A percentile compares a stretch with the other conserved stretches of the same genome.
phyloP scores from a whole-genome alignment of 495 filamentous ascomycete genomes.

The Lasiosphaeria miniovina region DNA sequence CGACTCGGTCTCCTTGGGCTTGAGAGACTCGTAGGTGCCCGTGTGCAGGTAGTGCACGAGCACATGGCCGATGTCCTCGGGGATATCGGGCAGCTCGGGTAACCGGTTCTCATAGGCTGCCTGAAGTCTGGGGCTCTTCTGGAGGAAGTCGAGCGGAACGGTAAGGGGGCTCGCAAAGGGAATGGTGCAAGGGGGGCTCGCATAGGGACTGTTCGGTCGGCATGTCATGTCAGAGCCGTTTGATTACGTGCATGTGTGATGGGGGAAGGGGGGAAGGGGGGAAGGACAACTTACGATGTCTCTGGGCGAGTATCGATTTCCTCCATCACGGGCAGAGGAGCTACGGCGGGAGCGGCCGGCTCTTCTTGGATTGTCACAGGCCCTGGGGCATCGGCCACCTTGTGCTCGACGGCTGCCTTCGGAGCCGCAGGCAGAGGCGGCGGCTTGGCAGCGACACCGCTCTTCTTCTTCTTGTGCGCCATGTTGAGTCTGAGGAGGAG shows the following conservation, averaged over 20 bases:
- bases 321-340: slow-evolving; percentile 9
- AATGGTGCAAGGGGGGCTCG: slow-evolving; percentile 28
- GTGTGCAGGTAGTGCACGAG: slow-evolving; percentile 37
- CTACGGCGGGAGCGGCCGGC: not conserved
- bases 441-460: slow-evolving; percentile 18
- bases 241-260: not conserved
- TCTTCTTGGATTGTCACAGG: slow-evolving; percentile 3
- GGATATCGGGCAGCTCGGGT: slow-evolving; percentile 26
- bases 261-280: not conserved
- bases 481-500: slow-evolving; percentile 22
- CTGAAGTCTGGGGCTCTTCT: slow-evolving; percentile 32
- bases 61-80: slow-evolving; percentile 34
- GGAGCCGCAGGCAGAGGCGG: slow-evolving; percentile 2
- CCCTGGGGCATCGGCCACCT: slow-evolving; percentile 13
- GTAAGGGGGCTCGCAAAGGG: slow-evolving; percentile 33
- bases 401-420: slow-evolving; percentile 9
- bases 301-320: slow-evolving; percentile 31
- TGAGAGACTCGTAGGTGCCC: slow-evolving; percentile 32
- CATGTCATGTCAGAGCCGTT: too few species aligned
- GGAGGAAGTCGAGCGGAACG: slow-evolving; percentile 29
- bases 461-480: slow-evolving; percentile 29
- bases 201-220: slow-evolving; percentile 23
- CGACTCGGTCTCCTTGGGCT: slow-evolving; percentile 22
- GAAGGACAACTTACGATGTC: slow-evolving; percentile 25
- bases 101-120: slow-evolving; percentile 29